Conservation (phyloP, 352 stramenopile genomes). For the Pythium insidiosum region DNA sequence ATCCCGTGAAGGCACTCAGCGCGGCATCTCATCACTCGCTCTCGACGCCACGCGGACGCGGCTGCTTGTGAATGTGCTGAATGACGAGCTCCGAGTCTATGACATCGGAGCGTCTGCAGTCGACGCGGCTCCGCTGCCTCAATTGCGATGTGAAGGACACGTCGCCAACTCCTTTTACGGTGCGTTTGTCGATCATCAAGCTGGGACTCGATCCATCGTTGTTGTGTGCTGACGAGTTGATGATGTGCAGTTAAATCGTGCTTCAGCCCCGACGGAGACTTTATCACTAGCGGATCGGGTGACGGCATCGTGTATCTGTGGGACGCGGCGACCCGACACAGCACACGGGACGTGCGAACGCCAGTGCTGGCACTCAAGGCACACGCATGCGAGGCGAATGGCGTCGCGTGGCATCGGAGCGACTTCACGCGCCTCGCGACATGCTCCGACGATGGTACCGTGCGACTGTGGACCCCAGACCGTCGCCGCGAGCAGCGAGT, state of each 20-base stretch:
- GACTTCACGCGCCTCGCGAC: conserved; percentile 47
- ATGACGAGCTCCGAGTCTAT: conserved; percentile 47
- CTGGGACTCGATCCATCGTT: too few relatives aligned
- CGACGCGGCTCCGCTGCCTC: conserved; percentile 16
- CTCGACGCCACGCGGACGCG: conserved; percentile 21
- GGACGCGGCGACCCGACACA: conserved; percentile 26
- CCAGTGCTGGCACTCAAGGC: conserved; percentile 46
- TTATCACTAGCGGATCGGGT: conserved; percentile 41
- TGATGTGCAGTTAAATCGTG: conserved; percentile 27
- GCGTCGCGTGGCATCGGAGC: conserved; percentile 39
- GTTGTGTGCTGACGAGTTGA: too few relatives aligned
- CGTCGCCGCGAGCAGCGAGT: background rate
- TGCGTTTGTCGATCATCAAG: too few relatives aligned
- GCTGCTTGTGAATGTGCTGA: conserved; percentile 56
- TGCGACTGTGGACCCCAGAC: conserved; percentile 13
- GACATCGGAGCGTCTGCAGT: conserved; percentile 18
- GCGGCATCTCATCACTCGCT: conserved; percentile 49
- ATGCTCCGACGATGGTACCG: conserved; percentile 58
- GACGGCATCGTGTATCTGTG: conserved; percentile 57
- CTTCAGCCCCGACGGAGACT: conserved; percentile 57
- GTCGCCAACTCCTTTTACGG: conserved; percentile 55
- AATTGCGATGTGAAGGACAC: conserved; percentile 38
- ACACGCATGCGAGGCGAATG: conserved; percentile 57
- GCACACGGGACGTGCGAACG: too few relatives aligned
- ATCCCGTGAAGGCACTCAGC: conserved; percentile 20